Evolutionary conservation across 1,139 yeast genomes (phyloP).

Genomic region (Hyphopichia khmerensis): DNA sequence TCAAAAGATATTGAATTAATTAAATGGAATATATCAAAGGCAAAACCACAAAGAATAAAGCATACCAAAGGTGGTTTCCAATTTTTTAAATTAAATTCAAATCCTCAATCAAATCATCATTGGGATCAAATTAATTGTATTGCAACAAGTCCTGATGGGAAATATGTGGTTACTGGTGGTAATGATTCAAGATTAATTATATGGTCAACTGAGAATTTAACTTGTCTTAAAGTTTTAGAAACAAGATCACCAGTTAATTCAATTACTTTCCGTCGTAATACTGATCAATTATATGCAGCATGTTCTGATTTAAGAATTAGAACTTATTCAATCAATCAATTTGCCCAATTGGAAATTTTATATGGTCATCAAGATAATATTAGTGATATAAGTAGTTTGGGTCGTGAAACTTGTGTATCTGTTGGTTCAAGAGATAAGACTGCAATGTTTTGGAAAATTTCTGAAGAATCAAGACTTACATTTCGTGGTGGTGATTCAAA

Average conservation of each 20-base stretch:
- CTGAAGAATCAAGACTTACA: conserved; percentile 91
- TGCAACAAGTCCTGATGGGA: conserved; percentile 87
- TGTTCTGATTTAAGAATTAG: conserved; percentile 91
- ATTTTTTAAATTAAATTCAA: conserved; percentile 29
- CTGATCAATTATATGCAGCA: conserved; percentile 87
- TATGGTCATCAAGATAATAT: conserved; percentile 96
- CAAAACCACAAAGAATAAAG: conserved; percentile 62
- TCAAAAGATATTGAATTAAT: conserved; percentile 80
- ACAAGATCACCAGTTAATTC: conserved; percentile 75
- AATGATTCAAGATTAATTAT: conserved; percentile 74
- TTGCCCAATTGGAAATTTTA: conserved; percentile 83
- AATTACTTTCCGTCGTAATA: conserved; percentile 70
- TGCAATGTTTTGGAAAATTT: conserved; percentile 93
- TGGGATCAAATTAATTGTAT: conserved; percentile 72
- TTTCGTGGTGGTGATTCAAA: conserved; percentile 84
- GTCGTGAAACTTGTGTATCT: conserved; percentile 88
- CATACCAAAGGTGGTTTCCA: conserved; percentile 64
- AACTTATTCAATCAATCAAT: conserved; percentile 81
- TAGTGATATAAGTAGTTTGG: conserved; percentile 73
- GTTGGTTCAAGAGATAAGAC: conserved; percentile 95
- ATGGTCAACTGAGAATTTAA: conserved; percentile 80
- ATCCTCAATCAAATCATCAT: conserved; percentile 59
- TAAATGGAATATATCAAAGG: conserved; percentile 61
- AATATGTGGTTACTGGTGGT: conserved; percentile 88
- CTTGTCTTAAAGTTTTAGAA: conserved; percentile 74